These are phyloP conservation scores for Agrocybe praecox DNA, from an alignment of 768 basidiomycete species.

Conservation along the genomic window DNA sequence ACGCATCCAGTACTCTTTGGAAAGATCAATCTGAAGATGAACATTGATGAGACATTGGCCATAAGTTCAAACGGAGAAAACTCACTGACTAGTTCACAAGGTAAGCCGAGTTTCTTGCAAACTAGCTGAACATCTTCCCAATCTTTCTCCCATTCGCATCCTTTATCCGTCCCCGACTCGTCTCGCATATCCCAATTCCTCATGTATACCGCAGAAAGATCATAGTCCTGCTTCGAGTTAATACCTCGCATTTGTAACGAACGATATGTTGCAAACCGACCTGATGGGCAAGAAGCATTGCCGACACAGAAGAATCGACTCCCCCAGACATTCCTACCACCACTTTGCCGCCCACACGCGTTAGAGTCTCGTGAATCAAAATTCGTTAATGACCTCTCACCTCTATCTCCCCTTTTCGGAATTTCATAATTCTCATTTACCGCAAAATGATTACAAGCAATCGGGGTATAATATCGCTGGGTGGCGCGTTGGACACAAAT, in stretches of 20 bases:
- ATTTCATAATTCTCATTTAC: background rate
- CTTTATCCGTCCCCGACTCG: constrained; percentile 75
- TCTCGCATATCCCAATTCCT: constrained; percentile 93
- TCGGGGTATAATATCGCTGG: background rate
- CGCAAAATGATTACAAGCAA: background rate
- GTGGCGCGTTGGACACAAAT: background rate
- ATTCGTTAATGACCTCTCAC: background rate
- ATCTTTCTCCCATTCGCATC: constrained; percentile 96
- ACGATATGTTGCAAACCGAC: constrained; percentile 34
- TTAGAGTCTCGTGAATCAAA: no score
- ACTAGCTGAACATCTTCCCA: constrained; percentile 90
- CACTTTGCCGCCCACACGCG: no score
- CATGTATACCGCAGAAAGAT: constrained; percentile 92
- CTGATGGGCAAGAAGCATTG: constrained; percentile 70
- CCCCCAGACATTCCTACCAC: constrained; percentile 95
- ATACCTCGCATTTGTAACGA: background rate
- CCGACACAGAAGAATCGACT: constrained; percentile 91
- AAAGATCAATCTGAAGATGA: constrained; percentile 73
- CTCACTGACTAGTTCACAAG: constrained; percentile 64
- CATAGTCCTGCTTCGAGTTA: constrained; percentile 56
- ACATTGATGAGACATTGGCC: background rate
- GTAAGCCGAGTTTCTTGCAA: constrained; percentile 70
- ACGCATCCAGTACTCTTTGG: constrained; percentile 85
- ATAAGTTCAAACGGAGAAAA: constrained; percentile 12
- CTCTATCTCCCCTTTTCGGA: background rate